Evolutionary conservation across 2,329 filamentous ascomycete genomes (phyloP), one percentile per base, ranked within the genome.

Genomic region (Mycosphaerella sp.): DNA sequence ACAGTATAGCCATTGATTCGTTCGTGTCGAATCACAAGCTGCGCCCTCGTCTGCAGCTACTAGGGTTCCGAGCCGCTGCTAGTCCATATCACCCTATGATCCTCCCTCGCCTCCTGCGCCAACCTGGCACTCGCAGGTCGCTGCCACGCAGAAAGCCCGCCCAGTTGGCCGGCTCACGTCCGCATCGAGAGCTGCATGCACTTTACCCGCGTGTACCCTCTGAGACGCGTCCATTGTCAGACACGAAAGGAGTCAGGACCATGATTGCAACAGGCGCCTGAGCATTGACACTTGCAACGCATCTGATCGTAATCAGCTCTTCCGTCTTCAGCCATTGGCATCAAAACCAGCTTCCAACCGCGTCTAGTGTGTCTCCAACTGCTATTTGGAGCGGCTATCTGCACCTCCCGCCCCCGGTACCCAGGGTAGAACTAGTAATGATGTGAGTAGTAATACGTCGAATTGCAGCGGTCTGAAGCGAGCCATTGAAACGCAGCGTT

Each of bases 11-110:
- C n/a, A n/a, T n/a, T n/a, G n/a, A 34, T 34, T 34, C 30, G 30
- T 34, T 34, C 30, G 10, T 10, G 52, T 51, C 57, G 54, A 59
- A 59, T 59, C 57, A 59, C 48, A 48, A 39, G 30, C 30, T 34
- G 30, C 30, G 7, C 2, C 30, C 30, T 39, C 48, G 21, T 43
- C 46, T 57, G 56, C 55, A 55, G 49, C 58, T 58, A 56, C 41
- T 59, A 57, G 54, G 54, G 25, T 46, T 45, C 46, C 49, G 46
- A 45, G 30, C 30, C 46, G 49, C 50, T 54, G 40, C 44, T n/a
- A n/a, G n/a, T n/a, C n/a, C n/a, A n/a, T n/a, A n/a, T n/a, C n/a
- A n/a, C n/a, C n/a, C n/a, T n/a, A n/a, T n/a, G n/a, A n/a, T 55
- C 50, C 53, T 55, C 53, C 49, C 52, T 36, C 43, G 43, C 46